Percentiles rank a stretch among this genome's conserved stretches.
phyloP scores from a whole-genome alignment of 2,329 filamentous ascomycete species.

The Fusarium buharicum region DNA sequence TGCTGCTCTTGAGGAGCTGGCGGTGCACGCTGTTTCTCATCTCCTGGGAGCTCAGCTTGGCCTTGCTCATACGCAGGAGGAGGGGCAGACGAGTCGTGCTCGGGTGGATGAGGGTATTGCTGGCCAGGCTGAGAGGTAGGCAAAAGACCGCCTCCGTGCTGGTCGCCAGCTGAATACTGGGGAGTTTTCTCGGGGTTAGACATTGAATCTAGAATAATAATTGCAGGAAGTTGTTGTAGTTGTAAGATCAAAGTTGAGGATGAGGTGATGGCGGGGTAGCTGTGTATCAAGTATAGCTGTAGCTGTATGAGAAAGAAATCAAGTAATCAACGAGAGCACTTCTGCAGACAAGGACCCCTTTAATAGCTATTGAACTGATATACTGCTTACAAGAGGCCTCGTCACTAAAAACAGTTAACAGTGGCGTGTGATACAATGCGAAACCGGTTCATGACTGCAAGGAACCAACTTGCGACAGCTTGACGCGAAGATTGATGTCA shows the following conservation, averaged over 20 bases:
- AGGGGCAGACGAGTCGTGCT: conserved; percentile 23
- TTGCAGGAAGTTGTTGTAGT: conserved; percentile 4
- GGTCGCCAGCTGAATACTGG: conserved; percentile 26
- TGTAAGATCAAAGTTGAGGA: conserved; percentile 18
- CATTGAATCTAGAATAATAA: conserved; percentile 15
- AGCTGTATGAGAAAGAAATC: not conserved
- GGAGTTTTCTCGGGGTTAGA: conserved; percentile 40
- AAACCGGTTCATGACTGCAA: conserved; percentile 35
- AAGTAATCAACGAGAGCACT: not conserved
- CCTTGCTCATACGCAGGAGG: conserved; percentile 33
- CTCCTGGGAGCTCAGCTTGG: conserved; percentile 27
- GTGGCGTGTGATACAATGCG: conserved; percentile 29
- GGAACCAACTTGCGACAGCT: conserved; percentile 23
- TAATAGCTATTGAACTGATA: conserved; percentile 19
- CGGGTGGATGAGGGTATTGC: conserved; percentile 26
- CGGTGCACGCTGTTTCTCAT: conserved; percentile 22
- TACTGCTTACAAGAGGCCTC: conserved; percentile 35
- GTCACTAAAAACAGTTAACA: conserved; percentile 17
- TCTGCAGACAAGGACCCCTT: conserved; percentile 7
- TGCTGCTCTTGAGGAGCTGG: conserved; percentile 3
- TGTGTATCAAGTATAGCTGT: conserved; percentile 16
- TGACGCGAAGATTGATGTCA: conserved; percentile 39
- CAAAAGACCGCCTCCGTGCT: conserved; percentile 29
- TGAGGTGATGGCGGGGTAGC: conserved; percentile 36
- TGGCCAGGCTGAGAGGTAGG: conserved; percentile 28